phyloP scores from a whole-genome alignment of 495 filamentous ascomycete species.

The Penicillium psychrofluorescens region DNA sequence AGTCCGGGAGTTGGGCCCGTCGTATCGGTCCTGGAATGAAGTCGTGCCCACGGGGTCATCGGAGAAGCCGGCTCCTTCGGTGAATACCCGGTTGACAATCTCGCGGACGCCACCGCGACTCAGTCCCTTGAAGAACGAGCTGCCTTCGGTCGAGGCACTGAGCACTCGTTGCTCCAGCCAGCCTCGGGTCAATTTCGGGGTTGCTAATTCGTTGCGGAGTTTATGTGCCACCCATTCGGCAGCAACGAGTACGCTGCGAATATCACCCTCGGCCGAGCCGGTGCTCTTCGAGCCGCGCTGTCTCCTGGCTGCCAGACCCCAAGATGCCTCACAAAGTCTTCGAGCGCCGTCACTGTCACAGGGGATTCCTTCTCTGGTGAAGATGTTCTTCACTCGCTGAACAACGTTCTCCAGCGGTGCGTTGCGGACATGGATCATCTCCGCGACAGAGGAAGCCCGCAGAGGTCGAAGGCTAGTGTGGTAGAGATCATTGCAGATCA shows the following conservation, averaged over 20 bases:
- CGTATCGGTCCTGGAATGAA: conserved; percentile 27
- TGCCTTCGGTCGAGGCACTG: conserved; percentile 60
- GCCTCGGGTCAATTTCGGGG: conserved; percentile 56
- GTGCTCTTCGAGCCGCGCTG: conserved; percentile 41
- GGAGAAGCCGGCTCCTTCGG: conserved; percentile 79
- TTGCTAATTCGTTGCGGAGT: conserved; percentile 47
- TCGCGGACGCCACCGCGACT: conserved; percentile 75
- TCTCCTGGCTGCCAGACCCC: conserved; percentile 70
- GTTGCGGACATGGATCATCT: conserved; percentile 87
- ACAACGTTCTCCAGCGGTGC: conserved; percentile 84
- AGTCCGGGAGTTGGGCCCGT: conserved; percentile 17
- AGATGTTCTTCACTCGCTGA: conserved; percentile 69
- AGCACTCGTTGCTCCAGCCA: conserved; percentile 81
- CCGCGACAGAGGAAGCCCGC: conserved; percentile 70
- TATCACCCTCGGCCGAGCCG: conserved; percentile 76
- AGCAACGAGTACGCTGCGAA: conserved; percentile 86
- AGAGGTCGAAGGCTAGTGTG: conserved; percentile 80
- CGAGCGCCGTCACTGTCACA: conserved; percentile 83
- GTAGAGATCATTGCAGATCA: conserved; percentile 98
- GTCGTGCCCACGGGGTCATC: conserved; percentile 36
- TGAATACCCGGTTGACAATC: conserved; percentile 77
- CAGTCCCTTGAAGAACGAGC: conserved; percentile 68
- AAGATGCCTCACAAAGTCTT: conserved; percentile 83
- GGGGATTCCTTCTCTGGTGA: conserved; percentile 76
- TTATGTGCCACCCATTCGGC: conserved; percentile 91